phyloP scores from a whole-genome alignment of 768 basidiomycete genomes.

The Pulveroboletus frians region DNA sequence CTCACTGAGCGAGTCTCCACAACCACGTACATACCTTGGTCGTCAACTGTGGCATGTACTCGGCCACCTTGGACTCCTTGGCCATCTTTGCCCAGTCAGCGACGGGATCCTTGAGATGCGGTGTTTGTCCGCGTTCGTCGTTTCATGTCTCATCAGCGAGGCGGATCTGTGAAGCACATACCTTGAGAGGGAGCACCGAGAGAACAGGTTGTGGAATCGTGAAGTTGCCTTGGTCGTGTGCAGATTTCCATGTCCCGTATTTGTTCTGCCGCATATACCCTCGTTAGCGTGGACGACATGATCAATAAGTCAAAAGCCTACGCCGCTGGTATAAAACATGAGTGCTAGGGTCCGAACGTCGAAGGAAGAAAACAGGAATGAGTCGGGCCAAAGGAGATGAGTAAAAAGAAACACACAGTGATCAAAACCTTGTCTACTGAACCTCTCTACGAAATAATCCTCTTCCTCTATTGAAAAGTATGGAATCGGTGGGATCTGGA shows the following conservation, averaged over 20 bases:
- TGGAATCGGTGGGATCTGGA: conserved; percentile 54
- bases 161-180: conserved; percentile 14
- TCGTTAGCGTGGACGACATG: background rate
- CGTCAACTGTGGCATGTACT: conserved; percentile 33
- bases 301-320: conserved; percentile 17
- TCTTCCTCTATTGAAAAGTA: conserved; percentile 61
- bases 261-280: conserved; percentile 32
- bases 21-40: conserved; percentile 29
- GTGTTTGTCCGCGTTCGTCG: background rate
- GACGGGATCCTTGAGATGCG: conserved; percentile 36
- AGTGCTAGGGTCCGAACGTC: conserved; percentile 38
- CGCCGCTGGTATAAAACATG: conserved; percentile 59
- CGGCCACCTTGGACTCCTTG: conserved; percentile 21
- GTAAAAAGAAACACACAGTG: conserved; percentile 43
- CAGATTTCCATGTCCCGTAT: conserved; percentile 34
- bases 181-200: conserved; percentile 37
- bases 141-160: background rate
- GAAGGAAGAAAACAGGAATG: background rate
- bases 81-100: conserved; percentile 35
- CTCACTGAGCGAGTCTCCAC: background rate
- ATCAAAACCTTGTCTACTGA: conserved; percentile 50
- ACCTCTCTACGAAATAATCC: conserved; percentile 66
- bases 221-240: conserved; percentile 38
- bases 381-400: background rate
- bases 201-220: conserved; percentile 40